Evolutionary conservation across 2,329 filamentous ascomycete genomes (phyloP), one percentile per base, ranked within the genome.

Genomic region (Ascochyta clinopodiicola): DNA sequence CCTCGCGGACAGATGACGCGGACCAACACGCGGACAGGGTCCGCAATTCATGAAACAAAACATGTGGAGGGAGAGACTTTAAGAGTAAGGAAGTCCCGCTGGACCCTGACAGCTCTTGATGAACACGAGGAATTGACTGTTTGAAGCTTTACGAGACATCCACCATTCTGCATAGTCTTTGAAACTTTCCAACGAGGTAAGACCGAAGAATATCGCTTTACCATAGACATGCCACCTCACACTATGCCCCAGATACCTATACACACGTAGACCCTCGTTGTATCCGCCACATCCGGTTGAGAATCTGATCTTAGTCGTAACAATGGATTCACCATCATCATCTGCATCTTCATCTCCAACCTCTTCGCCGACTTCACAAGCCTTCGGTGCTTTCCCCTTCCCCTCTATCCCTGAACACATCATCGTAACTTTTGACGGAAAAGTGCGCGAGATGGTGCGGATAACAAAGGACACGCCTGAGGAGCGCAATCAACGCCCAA

Each of bases 401-500:
- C 66, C 66, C 12, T 63, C 57, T n/a, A 39, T 69, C 9, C 66
- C 66, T 10, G 56, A 65, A 9, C 66, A 68, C 24, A 69, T 69
- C 46, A 65, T 69, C 46, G 66, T 69, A 10, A 69, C 66, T 0
- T 69, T 69, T 25, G 62, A 69, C 24, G 66, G 66, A n/a, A 64
- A 67, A 44, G 63, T 66, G 32, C 57, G 66, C 37, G 64, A 69
- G 43, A 61, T 69, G 56, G 52, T 67, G 17, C 53, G 62, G 50
- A 69, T 67, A 62, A 47, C 51, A 22, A 61, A 58, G 12, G 57
- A 62, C 12, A 39, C 49, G 3, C 7, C 56, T 4, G 47, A 62
- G 24, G 40, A 48, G 44, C 44, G 37, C 24, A 27, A 44, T 17
- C 8, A 36, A 8, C 52, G 42, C 12, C 37, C 46, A n/a, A 51